Conservation (phyloP, 495 filamentous ascomycete genomes). For the Talaromyces borbonicus region DNA sequence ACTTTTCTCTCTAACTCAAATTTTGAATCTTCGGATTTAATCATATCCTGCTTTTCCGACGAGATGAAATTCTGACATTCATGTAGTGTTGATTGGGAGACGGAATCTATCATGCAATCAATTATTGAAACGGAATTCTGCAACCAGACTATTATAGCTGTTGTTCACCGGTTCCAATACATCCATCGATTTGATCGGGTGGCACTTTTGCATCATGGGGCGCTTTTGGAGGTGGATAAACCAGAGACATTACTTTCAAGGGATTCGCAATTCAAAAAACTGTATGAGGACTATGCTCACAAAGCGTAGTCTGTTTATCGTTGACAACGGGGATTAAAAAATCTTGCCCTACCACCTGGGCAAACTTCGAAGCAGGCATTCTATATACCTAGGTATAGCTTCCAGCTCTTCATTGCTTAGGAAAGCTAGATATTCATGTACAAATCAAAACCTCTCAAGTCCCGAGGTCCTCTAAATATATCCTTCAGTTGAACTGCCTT, state of each 20-base stretch:
- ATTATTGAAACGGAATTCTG: constrained; percentile 23
- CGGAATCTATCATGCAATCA: constrained; percentile 16
- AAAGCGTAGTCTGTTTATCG: no score
- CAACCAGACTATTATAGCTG: constrained; percentile 31
- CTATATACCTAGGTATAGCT: no score
- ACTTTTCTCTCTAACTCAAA: not conserved
- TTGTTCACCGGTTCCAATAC: constrained; percentile 31
- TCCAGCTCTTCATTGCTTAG: no score
- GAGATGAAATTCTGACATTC: not conserved
- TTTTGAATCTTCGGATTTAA: not conserved
- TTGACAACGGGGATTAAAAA: not conserved
- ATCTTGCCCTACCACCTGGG: no score
- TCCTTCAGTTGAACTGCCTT: no score
- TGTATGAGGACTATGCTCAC: constrained; percentile 3
- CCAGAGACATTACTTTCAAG: constrained; percentile 19
- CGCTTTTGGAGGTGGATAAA: constrained; percentile 25
- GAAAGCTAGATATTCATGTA: no score
- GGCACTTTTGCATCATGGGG: constrained; percentile 23
- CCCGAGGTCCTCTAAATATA: no score
- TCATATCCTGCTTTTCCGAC: not conserved
- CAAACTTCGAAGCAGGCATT: no score
- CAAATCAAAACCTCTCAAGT: no score
- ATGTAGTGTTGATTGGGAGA: constrained; percentile 15
- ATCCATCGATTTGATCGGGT: constrained; percentile 34
- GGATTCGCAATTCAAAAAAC: constrained; percentile 6